A percentile compares a stretch with the other conserved stretches of the same genome.
Conservation (phyloP, 2,329 filamentous ascomycete species). For the Fusarium incarnatum region DNA sequence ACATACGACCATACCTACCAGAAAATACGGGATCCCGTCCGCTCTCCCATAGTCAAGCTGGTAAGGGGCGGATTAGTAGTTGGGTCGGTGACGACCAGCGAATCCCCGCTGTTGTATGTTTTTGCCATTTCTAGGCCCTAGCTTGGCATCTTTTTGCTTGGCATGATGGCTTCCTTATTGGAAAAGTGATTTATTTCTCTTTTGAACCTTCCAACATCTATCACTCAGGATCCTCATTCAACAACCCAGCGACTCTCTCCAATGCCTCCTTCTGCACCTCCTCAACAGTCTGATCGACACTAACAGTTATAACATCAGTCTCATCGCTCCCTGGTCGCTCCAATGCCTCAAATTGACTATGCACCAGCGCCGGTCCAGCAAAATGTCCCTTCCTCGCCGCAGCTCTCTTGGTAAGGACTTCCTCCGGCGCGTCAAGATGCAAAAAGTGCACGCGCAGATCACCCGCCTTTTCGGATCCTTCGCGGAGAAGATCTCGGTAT, state of each 20-base stretch:
- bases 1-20: constrained; percentile 7
- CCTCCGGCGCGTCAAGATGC: constrained; percentile 29
- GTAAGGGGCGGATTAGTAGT: constrained; percentile 3
- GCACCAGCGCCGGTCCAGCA: constrained; percentile 10
- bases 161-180: no score
- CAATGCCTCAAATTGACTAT: constrained; percentile 23
- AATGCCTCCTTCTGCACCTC: constrained; percentile 26
- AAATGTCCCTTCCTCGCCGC: constrained; percentile 24
- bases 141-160: neutral
- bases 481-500: constrained; percentile 23
- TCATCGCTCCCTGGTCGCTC: constrained; percentile 14
- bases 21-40: constrained; percentile 3
- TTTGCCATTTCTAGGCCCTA: neutral
- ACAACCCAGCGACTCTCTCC: neutral
- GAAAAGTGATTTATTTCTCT: no score
- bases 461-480: constrained; percentile 19
- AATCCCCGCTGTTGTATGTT: constrained; percentile 5
- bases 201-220: neutral
- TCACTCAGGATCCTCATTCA: constrained; percentile 9
- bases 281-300: constrained; percentile 22
- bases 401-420: constrained; percentile 17
- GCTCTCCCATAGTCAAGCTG: constrained; percentile 1
- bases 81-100: constrained; percentile 5
- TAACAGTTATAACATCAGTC: constrained; percentile 16
- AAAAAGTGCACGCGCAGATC: constrained; percentile 29